phyloP scores from a whole-genome alignment of 2,329 filamentous ascomycete genomes.

The Alternaria dauci region DNA sequence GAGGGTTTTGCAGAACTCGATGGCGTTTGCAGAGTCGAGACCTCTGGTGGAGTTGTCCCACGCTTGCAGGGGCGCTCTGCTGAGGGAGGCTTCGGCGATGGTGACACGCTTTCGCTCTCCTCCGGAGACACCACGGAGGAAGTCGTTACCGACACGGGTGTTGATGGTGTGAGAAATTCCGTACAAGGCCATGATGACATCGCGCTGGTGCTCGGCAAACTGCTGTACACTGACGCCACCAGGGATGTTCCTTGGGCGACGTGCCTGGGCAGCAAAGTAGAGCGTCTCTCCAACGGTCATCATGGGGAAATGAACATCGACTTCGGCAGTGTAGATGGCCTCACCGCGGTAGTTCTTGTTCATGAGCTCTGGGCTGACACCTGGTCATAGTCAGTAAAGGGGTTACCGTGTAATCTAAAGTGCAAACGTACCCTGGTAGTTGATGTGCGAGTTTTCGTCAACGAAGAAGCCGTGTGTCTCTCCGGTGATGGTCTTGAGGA shows the following conservation, averaged over 20 bases:
- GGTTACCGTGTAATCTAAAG: not conserved
- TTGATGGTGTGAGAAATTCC: constrained; percentile 77
- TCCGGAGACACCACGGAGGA: constrained; percentile 75
- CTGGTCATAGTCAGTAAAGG: constrained; percentile 44
- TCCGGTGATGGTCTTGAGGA: constrained; percentile 83
- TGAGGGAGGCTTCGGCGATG: constrained; percentile 79
- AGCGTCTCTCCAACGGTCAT: constrained; percentile 81
- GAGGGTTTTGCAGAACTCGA: constrained; percentile 77
- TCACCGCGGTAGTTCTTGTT: constrained; percentile 80
- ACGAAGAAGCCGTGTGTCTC: constrained; percentile 83
- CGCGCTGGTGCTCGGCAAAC: constrained; percentile 70
- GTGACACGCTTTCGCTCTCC: constrained; percentile 83
- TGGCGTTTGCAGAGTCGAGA: constrained; percentile 76
- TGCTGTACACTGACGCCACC: constrained; percentile 63
- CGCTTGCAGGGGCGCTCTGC: constrained; percentile 68
- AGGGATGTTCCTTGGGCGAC: constrained; percentile 69
- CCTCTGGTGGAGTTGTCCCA: constrained; percentile 84
- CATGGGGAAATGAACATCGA: constrained; percentile 82
- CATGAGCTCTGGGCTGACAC: constrained; percentile 76
- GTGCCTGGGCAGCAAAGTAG: constrained; percentile 76
- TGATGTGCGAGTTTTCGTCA: constrained; percentile 75
- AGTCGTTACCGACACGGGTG: constrained; percentile 78
- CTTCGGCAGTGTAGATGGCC: constrained; percentile 86
- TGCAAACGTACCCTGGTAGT: constrained; percentile 69
- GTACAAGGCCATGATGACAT: constrained; percentile 67